Percentiles rank a stretch among this genome's conserved stretches.
phyloP scores from a whole-genome alignment of 1,284 basidiomycete species.

The Rugosomyces carneus region DNA sequence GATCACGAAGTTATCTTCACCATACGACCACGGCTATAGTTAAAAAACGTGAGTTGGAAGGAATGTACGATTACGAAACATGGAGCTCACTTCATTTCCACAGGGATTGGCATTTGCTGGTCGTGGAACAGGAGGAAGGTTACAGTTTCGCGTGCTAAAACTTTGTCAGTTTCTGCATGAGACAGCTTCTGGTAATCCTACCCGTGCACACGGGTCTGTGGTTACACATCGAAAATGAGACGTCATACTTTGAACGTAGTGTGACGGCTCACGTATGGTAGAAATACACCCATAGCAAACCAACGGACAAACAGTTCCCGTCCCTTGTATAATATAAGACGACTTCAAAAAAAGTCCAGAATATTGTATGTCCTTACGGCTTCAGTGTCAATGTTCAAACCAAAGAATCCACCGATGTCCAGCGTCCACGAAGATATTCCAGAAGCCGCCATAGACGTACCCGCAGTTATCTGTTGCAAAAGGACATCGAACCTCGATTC shows the following conservation, averaged over 20 bases:
- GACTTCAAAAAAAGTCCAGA: no score
- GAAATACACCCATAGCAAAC: slow-evolving; percentile 35
- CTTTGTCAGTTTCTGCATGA: background rate
- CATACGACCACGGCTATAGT: slow-evolving; percentile 34
- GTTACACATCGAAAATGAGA: background rate
- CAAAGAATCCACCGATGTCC: slow-evolving; percentile 36
- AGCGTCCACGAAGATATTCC: slow-evolving; percentile 37
- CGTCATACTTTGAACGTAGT: background rate
- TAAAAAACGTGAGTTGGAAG: background rate
- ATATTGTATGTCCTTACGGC: no score
- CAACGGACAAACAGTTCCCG: slow-evolving; percentile 34
- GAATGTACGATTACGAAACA: background rate
- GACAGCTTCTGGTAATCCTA: slow-evolving; percentile 11
- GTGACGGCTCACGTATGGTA: slow-evolving; percentile 31
- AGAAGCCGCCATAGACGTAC: slow-evolving; percentile 32
- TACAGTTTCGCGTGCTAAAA: slow-evolving; percentile 27
- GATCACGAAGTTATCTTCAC: slow-evolving; percentile 33
- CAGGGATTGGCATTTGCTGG: slow-evolving; percentile 29
- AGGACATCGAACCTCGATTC: slow-evolving; percentile 30
- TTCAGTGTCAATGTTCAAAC: slow-evolving; percentile 29
- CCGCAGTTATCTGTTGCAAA: slow-evolving; percentile 33
- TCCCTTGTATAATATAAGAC: slow-evolving; percentile 22
- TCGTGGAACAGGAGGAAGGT: slow-evolving; percentile 20
- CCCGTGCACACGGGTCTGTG: slow-evolving; percentile 36
- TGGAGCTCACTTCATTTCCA: slow-evolving; percentile 34